Base-by-base conservation (phyloP, 257 asterid species). In the Solanum neorickii region DNA sequence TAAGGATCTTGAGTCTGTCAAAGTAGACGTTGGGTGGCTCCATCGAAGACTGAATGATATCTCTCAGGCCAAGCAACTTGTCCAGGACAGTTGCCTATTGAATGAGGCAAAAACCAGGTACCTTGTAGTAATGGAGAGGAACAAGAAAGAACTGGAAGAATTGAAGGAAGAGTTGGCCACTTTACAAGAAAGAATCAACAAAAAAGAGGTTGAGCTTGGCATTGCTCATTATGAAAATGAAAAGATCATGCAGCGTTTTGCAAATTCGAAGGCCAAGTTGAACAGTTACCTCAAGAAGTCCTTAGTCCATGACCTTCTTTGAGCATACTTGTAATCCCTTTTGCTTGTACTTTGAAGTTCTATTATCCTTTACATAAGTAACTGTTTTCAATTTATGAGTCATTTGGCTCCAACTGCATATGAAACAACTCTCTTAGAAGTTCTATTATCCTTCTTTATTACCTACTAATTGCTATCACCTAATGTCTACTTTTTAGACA, bases 11-110 rank as follows among this genome's bases (percentile, higher is more conserved):
- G 85, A 88, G 44, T 12, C 46, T 15, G 42, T 12, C 65, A 86
- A 82, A 69, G 23, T 88, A 39, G 69, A 88, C 39, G 90, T 88
- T n/a, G 80, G 66, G 14, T 88, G 90, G 88, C 86, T 86, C 29
- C 25, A 12, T 42, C 29, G 42, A 78, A 85, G 85, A 72, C 15
- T 86, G 44, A 25, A 35, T 7, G 88, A 77, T 18, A 84, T 88
- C 44, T 29, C n/a, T 52, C 27, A 65, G 21, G 25, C 49, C 29
- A 88, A 88, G 25, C 49, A 27, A 29, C 62, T 85, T 59, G 7
- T 85, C 18, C 21, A 49, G 83, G 83, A 42, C 23, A 21, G 14
- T 27, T 15, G 39, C 65, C 25, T 25, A 77, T 5, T 77, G 60
- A 77, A 77, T 23, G 84, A 77, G 39, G 25, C 84, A 77, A 46